Conservation (phyloP, 2,329 filamentous ascomycete genomes). For the Epichloe elymi region DNA sequence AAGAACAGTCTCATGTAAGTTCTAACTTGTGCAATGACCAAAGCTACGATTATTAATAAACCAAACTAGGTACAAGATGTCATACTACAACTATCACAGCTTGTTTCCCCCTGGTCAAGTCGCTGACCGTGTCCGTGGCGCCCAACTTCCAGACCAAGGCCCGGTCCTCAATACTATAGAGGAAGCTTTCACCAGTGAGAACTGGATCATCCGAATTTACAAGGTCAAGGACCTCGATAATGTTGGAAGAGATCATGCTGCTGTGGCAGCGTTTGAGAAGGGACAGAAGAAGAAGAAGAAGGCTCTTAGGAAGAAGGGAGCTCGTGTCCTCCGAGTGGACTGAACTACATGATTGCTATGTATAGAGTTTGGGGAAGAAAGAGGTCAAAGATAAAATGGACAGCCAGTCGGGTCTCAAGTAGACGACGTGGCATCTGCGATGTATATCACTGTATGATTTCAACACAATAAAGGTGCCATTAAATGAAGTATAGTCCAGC, state of each 20-base stretch:
- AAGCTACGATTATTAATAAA: conserved; percentile 2
- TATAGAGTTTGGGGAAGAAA: conserved; percentile 6
- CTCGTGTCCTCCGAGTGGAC: conserved; percentile 58
- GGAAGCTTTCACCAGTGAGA: conserved; percentile 97
- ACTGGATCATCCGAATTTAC: conserved; percentile 99
- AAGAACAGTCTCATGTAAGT: conserved; percentile 97
- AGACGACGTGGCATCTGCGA: conserved; percentile 12
- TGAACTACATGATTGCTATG: conserved; percentile 25
- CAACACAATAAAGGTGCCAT: conserved; percentile 4
- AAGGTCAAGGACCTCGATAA: conserved; percentile 99
- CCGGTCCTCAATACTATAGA: conserved; percentile 81
- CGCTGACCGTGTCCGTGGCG: conserved; percentile 74
- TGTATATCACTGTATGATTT: conserved; percentile 27
- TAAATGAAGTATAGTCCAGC: background rate
- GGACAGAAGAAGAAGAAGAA: conserved; percentile 83
- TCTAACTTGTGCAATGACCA: background rate
- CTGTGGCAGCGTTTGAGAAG: conserved; percentile 56
- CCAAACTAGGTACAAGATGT: conserved; percentile 91
- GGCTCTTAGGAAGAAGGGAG: conserved; percentile 56
- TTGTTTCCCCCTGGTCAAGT: conserved; percentile 90
- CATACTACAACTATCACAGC: conserved; percentile 91
- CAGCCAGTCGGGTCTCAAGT: background rate
- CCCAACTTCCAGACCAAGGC: conserved; percentile 66
- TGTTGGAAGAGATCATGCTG: conserved; percentile 73
- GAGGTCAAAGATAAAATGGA: conserved; percentile 10